phyloP scores from a whole-genome alignment of 2,329 filamentous ascomycete genomes.

The Neoarthrinium moseri region DNA sequence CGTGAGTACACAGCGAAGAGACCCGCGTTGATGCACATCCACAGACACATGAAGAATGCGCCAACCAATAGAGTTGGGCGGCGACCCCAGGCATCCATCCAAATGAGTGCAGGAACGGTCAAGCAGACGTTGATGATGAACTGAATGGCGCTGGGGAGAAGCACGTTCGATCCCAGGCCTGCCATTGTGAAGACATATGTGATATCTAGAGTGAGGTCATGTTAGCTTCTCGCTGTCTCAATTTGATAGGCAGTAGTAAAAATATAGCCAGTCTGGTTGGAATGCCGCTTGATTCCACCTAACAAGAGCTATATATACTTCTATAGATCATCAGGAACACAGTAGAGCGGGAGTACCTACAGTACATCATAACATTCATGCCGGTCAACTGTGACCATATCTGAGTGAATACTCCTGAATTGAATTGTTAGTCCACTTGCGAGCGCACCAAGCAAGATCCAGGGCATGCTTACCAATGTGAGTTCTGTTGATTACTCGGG shows the following conservation, averaged over 20 bases:
- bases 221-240: no score
- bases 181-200: constrained; percentile 72
- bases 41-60: constrained; percentile 60
- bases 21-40: constrained; percentile 44
- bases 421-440: background rate
- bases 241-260: no score
- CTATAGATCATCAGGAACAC: no score
- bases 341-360: no score
- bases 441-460: background rate
- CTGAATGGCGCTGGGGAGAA: constrained; percentile 68
- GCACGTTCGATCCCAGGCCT: constrained; percentile 57
- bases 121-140: constrained; percentile 79
- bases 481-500: constrained; percentile 72
- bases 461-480: constrained; percentile 49
- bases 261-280: no score
- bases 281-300: no score
- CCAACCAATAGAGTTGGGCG: constrained; percentile 66
- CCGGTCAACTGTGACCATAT: constrained; percentile 76
- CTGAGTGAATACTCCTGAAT: constrained; percentile 62
- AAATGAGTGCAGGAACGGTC: constrained; percentile 74
- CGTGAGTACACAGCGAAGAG: constrained; percentile 42
- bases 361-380: constrained; percentile 76
- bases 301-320: no score
- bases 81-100: constrained; percentile 74
- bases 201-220: constrained; percentile 74